These are phyloP conservation scores for Austropuccinia psidii DNA, from an alignment of 1,284 basidiomycete species.

Conservation along the genomic window DNA sequence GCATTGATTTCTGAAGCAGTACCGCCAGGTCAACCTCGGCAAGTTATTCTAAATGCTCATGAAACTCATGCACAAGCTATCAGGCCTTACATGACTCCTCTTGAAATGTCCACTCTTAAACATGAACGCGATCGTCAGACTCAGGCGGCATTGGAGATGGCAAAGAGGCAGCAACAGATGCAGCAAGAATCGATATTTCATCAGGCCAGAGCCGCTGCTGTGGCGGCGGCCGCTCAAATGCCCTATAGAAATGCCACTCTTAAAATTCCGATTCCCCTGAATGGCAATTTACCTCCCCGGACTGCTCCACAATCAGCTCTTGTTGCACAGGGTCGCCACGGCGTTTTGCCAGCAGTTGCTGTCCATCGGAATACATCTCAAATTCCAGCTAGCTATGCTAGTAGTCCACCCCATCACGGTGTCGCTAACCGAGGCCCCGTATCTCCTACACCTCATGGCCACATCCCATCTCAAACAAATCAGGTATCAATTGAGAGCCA, in stretches of 20 bases:
- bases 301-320: not conserved
- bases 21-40: constrained; percentile 12
- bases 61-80: constrained; percentile 33
- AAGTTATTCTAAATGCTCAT: constrained; percentile 18
- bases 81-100: constrained; percentile 33
- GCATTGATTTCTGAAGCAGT: not conserved
- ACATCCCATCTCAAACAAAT: not conserved
- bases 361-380: constrained; percentile 14
- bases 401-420: constrained; percentile 2
- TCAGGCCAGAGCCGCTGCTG: constrained; percentile 28
- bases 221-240: constrained; percentile 27
- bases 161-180: constrained; percentile 31
- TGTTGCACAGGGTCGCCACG: constrained; percentile 7
- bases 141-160: constrained; percentile 32
- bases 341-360: not conserved
- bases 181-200: constrained; percentile 31
- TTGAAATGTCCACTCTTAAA: constrained; percentile 33
- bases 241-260: not conserved
- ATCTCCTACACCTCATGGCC: constrained; percentile 19
- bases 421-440: constrained; percentile 2
- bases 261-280: not conserved
- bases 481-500: constrained; percentile 5
- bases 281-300: constrained; percentile 9
- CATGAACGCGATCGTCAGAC: constrained; percentile 27
- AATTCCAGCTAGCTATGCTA: constrained; percentile 14